Conservation (phyloP, 371 early-diverging fungal species). For the Polyrhizophydium stewartii region DNA sequence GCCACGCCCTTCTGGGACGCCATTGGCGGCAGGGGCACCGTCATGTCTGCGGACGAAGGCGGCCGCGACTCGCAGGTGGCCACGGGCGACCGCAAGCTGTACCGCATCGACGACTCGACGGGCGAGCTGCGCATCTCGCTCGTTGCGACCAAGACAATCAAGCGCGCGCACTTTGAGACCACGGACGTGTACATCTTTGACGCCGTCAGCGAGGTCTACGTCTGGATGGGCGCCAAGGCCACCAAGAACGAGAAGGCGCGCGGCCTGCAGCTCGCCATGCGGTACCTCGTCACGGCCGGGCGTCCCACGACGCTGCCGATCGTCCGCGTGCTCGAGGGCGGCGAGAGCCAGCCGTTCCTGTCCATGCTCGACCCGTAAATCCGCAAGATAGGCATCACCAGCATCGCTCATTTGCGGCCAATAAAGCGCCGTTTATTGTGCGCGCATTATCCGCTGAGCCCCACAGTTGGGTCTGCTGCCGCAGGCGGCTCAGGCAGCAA, state of each 20-base stretch:
- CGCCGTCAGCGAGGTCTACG: constrained; percentile 36
- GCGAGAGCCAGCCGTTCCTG: constrained; percentile 23
- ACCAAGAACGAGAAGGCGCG: constrained; percentile 52
- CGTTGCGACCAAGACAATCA: constrained; percentile 47
- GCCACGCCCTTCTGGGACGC: constrained; percentile 58
- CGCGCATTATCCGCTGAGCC: too few relatives aligned
- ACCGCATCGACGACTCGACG: constrained; percentile 30
- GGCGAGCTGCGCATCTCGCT: constrained; percentile 41
- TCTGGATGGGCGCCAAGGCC: constrained; percentile 61
- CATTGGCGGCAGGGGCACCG: constrained; percentile 61
- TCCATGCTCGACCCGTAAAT: constrained; percentile 5
- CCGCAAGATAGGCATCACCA: too few relatives aligned
- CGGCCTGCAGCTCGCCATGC: constrained; percentile 59
- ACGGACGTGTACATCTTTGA: constrained; percentile 63
- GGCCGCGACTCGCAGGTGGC: constrained; percentile 13
- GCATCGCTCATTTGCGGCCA: too few relatives aligned
- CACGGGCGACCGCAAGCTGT: constrained; percentile 41
- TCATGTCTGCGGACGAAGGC: constrained; percentile 41
- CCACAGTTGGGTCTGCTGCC: too few relatives aligned
- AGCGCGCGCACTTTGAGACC: constrained; percentile 45
- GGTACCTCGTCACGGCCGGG: constrained; percentile 44
- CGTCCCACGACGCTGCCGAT: constrained; percentile 59
- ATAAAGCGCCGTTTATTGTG: too few relatives aligned
- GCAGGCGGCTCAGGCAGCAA: too few relatives aligned
- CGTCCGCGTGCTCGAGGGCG: constrained; percentile 65